These are phyloP conservation scores for Serendipita sp. DNA, from an alignment of 768 basidiomycete species.

Conservation along the genomic window DNA sequence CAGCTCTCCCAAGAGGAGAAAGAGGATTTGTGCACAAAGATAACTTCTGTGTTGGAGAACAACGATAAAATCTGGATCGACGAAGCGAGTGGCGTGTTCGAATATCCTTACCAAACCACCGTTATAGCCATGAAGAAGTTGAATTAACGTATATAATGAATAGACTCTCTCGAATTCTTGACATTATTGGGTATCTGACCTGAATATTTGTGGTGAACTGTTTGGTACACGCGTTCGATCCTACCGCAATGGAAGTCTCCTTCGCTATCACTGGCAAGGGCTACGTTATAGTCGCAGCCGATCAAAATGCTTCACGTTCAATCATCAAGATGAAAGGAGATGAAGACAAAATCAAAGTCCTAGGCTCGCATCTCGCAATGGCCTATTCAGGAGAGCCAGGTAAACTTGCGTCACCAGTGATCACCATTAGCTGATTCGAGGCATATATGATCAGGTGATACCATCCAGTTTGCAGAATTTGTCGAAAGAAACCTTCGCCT, in stretches of 20 bases:
- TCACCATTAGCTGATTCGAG: background rate
- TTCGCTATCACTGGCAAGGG: conserved; percentile 87
- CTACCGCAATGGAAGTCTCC: conserved; percentile 61
- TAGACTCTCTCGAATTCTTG: background rate
- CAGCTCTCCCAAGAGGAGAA: conserved; percentile 44
- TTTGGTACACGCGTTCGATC: background rate
- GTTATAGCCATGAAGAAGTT: conserved; percentile 36
- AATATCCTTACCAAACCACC: conserved; percentile 62
- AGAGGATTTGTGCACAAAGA: conserved; percentile 25
- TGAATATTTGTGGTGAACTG: background rate
- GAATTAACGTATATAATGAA: background rate
- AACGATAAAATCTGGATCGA: conserved; percentile 60
- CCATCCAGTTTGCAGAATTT: conserved; percentile 90
- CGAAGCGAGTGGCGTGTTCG: conserved; percentile 51
- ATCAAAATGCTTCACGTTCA: conserved; percentile 75
- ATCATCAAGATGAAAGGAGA: conserved; percentile 97
- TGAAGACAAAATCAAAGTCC: conserved; percentile 89
- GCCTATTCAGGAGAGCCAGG: conserved; percentile 90
- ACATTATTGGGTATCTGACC: too few species aligned
- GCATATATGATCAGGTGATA: conserved; percentile 50
- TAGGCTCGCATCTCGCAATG: conserved; percentile 88
- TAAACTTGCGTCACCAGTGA: conserved; percentile 19
- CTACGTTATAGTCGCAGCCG: conserved; percentile 83
- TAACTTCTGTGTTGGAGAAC: conserved; percentile 35
- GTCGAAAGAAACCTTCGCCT: conserved; percentile 91